These are phyloP conservation scores for Biscutella laevigata DNA, from an alignment of 441 rosid species.

Conservation along the genomic window DNA sequence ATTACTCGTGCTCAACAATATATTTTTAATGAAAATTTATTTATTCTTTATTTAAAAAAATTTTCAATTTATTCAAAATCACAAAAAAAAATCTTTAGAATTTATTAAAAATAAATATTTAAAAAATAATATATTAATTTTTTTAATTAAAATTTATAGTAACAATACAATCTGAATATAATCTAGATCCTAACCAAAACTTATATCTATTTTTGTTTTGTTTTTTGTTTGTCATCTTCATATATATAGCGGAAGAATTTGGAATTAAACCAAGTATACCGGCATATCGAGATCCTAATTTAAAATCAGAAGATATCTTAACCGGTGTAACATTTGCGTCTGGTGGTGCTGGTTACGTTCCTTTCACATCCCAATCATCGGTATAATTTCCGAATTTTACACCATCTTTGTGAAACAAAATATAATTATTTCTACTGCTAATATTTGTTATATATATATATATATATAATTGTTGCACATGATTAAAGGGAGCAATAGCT, in stretches of 20 bases:
- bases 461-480: not conserved
- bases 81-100: too few species aligned
- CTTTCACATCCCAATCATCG: slow-evolving; percentile 13
- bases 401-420: not conserved
- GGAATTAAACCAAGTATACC: slow-evolving; percentile 54
- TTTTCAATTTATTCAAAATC: too few species aligned
- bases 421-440: not conserved
- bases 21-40: too few species aligned
- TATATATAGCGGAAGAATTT: slow-evolving; percentile 58
- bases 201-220: too few species aligned
- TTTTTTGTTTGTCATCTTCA: not conserved
- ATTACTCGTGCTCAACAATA: too few species aligned
- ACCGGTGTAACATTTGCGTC: slow-evolving; percentile 83
- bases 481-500: slow-evolving; percentile 32
- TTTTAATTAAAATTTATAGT: too few species aligned
- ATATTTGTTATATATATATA: not conserved
- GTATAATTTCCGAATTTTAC: not conserved
- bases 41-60: too few species aligned
- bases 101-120: too few species aligned
- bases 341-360: slow-evolving; percentile 53
- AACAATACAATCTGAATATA: too few species aligned
- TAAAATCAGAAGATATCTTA: slow-evolving; percentile 42
- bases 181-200: too few species aligned
- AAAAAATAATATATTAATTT: too few species aligned
- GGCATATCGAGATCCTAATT: slow-evolving; percentile 46